Conservation (phyloP, 2,329 filamentous ascomycete species). For the Trichoderma simmonsii region DNA sequence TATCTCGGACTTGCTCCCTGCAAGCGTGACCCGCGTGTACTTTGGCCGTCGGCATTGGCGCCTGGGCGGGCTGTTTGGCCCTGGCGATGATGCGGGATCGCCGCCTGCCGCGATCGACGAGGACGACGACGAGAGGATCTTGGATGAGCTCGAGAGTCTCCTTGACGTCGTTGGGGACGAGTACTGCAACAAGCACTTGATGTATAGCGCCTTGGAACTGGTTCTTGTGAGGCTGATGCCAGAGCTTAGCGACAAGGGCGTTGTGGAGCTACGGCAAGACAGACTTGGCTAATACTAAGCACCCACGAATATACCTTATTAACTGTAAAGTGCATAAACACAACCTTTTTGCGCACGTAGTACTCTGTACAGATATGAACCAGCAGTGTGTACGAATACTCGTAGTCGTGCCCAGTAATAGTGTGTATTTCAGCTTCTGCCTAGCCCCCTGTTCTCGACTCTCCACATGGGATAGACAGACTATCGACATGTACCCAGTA, state of each 20-base stretch:
- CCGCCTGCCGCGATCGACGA: not conserved
- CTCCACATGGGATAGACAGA: slow-evolving; percentile 3
- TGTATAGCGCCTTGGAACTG: slow-evolving; percentile 79
- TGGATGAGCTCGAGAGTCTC: slow-evolving; percentile 60
- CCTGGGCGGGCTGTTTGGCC: slow-evolving; percentile 20
- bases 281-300: slow-evolving; percentile 45
- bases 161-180: slow-evolving; percentile 74
- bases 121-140: slow-evolving; percentile 39
- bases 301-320: not conserved
- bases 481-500: slow-evolving; percentile 6
- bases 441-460: not conserved
- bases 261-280: slow-evolving; percentile 71
- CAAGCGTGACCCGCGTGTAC: slow-evolving; percentile 47
- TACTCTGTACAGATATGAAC: not conserved
- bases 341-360: not conserved
- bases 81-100: slow-evolving; percentile 20
- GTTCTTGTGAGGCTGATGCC: slow-evolving; percentile 79
- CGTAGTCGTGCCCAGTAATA: not conserved
- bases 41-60: slow-evolving; percentile 42
- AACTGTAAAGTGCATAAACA: not conserved
- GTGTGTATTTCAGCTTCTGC: not conserved
- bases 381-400: not conserved
- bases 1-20: slow-evolving; percentile 49
- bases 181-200: slow-evolving; percentile 89
- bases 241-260: slow-evolving; percentile 71